Base-by-base conservation (phyloP, 1,139 yeast genomes). In the Saccharomyces hybrid region DNA sequence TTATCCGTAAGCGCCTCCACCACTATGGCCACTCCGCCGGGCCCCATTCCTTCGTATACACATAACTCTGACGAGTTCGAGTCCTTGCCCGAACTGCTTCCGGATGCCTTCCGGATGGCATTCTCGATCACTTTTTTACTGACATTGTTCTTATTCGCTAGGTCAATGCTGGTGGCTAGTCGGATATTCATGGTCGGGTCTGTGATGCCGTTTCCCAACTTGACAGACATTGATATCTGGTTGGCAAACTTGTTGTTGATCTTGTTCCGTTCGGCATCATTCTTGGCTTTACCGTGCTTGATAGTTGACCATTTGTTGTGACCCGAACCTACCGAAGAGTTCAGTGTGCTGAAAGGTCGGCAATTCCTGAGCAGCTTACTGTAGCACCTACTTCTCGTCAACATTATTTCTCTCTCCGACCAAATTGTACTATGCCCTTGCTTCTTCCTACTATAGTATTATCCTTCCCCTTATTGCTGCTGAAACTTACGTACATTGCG, bases 271-370 rank as follows among this genome's bases (percentile, higher is more conserved):
- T 80, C 82, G 14, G 91, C 88, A 71, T 93, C 99, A 66, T 90
- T 89, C 61, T 89, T 88, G 55, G 96, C 96, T 72, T 93, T 93
- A 68, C 88, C 95, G 66, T 90, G 97, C 66, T 90, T 85, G 61
- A 93, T 93, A 53, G 88, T 89, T 48, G 95, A 88, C 99, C 99
- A 93, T 71, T 91, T 93, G 47, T 88, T 86, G 70, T 93, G 99
- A 0, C 99, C 73, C 3, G 67, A 64, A 14, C 25, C 25, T 8
- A 38, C 42, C 42, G 23, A 8, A 38, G 42, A 38, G 23, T 38
- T 38, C 42, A 38, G 42, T 7, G 23, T 11, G 11, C 42, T 38
- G 42, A 38, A 38, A 9, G 23, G 11, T 38, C 23, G 42, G 23
- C 9, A 38, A 14, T 14, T 16, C 13, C 11, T 38, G 42, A 38